Conservation (phyloP, 768 basidiomycete genomes). For the Psilocybe sp. region DNA sequence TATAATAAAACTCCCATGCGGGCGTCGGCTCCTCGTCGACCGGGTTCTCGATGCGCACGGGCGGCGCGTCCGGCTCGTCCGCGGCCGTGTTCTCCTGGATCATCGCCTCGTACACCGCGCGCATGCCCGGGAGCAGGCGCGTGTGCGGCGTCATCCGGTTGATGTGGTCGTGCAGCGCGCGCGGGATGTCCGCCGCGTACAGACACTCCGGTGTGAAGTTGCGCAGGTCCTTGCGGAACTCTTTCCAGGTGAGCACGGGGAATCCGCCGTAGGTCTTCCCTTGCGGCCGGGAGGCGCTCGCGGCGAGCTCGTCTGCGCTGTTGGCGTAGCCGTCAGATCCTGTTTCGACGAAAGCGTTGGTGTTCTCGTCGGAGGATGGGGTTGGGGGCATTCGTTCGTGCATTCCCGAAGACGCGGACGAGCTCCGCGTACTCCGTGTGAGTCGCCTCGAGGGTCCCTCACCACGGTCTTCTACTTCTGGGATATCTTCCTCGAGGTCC, state of each 20-base stretch:
- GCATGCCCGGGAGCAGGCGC: conserved; percentile 40
- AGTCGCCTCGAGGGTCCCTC: no score
- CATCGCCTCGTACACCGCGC: conserved; percentile 57
- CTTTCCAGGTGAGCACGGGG: conserved; percentile 35
- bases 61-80: conserved; percentile 69
- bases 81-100: conserved; percentile 63
- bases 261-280: conserved; percentile 29
- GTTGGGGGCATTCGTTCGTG: no score
- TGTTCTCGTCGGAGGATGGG: no score
- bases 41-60: conserved; percentile 64
- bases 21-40: conserved; percentile 71
- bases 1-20: conserved; percentile 85
- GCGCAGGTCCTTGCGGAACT: conserved; percentile 29
- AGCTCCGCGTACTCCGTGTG: no score
- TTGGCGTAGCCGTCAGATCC: neutral
- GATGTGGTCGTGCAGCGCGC: conserved; percentile 62
- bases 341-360: no score
- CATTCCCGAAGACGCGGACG: no score
- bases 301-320: neutral
- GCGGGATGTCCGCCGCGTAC: conserved; percentile 53
- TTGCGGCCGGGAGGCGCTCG: neutral
- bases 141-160: conserved; percentile 45
- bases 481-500: no score
- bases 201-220: conserved; percentile 31
- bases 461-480: no score